These are phyloP conservation scores for Macaranga tanarius DNA, from an alignment of 441 rosid species.

Conservation along the genomic window DNA sequence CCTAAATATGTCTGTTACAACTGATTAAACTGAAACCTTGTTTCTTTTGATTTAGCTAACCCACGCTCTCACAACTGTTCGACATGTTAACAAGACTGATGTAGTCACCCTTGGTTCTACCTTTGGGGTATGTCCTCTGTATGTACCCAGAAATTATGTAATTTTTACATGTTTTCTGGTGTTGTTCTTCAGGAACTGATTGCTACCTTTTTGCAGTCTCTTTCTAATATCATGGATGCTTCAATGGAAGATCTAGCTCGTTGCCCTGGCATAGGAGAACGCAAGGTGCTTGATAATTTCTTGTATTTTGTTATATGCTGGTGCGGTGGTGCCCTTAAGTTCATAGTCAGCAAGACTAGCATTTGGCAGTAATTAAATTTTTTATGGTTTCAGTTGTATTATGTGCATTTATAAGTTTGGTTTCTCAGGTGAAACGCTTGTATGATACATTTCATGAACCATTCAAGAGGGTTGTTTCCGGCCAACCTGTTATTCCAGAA, in stretches of 20 bases:
- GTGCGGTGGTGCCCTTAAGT: background rate
- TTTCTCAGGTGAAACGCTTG: slow-evolving; percentile 73
- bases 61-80: slow-evolving; percentile 78
- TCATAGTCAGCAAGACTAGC: background rate
- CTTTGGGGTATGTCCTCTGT: slow-evolving; percentile 65
- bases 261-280: slow-evolving; percentile 96
- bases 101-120: slow-evolving; percentile 97
- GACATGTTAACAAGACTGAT: slow-evolving; percentile 91
- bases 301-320: background rate
- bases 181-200: slow-evolving; percentile 7
- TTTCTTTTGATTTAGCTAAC: slow-evolving; percentile 52
- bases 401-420: slow-evolving; percentile 12
- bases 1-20: background rate
- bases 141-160: background rate
- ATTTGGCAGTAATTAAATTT: slow-evolving; percentile 6
- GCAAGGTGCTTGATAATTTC: slow-evolving; percentile 56
- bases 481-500: slow-evolving; percentile 48
- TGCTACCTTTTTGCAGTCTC: slow-evolving; percentile 53
- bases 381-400: slow-evolving; percentile 1
- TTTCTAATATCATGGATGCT: slow-evolving; percentile 89
- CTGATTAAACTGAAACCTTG: slow-evolving; percentile 17
- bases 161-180: background rate
- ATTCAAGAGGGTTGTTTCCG: slow-evolving; percentile 66
- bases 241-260: slow-evolving; percentile 94
- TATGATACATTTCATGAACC: slow-evolving; percentile 95